Conservation (phyloP, 257 asterid species). For the Gynochthodes officinalis region DNA sequence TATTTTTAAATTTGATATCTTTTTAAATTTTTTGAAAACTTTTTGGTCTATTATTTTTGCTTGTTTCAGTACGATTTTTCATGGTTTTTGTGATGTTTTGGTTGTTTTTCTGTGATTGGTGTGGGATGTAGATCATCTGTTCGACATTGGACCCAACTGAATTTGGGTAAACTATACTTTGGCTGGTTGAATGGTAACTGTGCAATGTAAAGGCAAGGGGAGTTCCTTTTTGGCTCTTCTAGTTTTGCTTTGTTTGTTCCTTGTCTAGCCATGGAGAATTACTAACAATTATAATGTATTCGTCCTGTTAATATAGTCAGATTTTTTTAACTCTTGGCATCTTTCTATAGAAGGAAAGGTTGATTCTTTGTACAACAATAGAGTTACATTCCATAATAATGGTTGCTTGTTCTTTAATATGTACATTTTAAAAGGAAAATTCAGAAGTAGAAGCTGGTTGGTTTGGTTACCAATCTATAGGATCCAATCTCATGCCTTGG, state of each 20-base stretch:
- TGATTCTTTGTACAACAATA: too few relatives aligned
- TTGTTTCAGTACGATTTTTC: not conserved
- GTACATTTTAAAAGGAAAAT: not conserved
- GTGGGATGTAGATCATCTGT: not conserved
- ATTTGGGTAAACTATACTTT: not conserved
- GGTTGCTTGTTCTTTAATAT: not conserved
- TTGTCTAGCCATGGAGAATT: not conserved
- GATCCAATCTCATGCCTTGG: not conserved
- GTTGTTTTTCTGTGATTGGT: not conserved
- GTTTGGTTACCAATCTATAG: not conserved
- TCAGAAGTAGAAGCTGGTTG: not conserved
- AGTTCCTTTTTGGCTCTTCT: not conserved
- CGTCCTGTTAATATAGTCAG: not conserved
- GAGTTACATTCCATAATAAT: not conserved
- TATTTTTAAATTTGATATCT: not conserved
- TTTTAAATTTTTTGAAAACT: not conserved
- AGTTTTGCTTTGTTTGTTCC: too few relatives aligned
- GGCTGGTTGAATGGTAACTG: not conserved
- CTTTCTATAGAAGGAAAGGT: not conserved
- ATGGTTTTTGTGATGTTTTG: not conserved
- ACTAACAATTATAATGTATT: not conserved
- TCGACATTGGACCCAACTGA: not conserved
- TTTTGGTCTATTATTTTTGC: not conserved
- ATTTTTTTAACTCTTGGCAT: not conserved
- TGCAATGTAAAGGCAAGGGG: not conserved